Conservation (phyloP, 495 filamentous ascomycete genomes). For the Trichoderma virens region DNA sequence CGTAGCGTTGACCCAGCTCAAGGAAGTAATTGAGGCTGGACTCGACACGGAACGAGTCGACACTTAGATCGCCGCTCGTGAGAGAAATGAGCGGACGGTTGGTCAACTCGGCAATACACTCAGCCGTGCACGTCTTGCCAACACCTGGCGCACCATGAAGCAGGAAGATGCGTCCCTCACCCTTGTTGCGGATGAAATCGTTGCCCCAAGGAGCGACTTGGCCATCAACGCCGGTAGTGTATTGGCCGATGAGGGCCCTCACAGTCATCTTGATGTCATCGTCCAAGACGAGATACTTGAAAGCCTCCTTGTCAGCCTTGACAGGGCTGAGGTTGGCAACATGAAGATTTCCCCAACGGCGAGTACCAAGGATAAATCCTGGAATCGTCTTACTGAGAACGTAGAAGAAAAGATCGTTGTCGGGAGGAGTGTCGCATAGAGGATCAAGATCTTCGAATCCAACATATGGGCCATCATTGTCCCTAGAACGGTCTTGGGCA, state of each 20-base stretch:
- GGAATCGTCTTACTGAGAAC: slow-evolving; percentile 26
- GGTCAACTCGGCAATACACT: slow-evolving; percentile 33
- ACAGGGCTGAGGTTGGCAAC: slow-evolving; percentile 17
- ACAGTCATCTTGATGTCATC: slow-evolving; percentile 32
- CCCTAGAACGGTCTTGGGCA: background rate
- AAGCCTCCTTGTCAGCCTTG: slow-evolving; percentile 23
- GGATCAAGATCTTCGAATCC: slow-evolving; percentile 30
- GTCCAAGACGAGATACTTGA: slow-evolving; percentile 34
- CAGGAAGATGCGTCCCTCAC: slow-evolving; percentile 43
- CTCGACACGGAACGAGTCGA: slow-evolving; percentile 25
- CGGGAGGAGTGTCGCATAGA: slow-evolving; percentile 18
- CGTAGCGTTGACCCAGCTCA: slow-evolving; percentile 33
- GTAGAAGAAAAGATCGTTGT: slow-evolving; percentile 26
- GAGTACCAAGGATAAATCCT: slow-evolving; percentile 30
- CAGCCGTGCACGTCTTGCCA: slow-evolving; percentile 43
- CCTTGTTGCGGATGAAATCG: slow-evolving; percentile 40
- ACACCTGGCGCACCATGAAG: slow-evolving; percentile 47
- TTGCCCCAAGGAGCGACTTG: slow-evolving; percentile 25
- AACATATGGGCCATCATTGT: slow-evolving; percentile 21
- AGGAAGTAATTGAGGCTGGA: slow-evolving; percentile 32
- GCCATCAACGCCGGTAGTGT: slow-evolving; percentile 27
- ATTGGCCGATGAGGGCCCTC: slow-evolving; percentile 32
- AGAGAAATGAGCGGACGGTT: slow-evolving; percentile 30
- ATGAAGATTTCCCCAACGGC: slow-evolving; percentile 29
- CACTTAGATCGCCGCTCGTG: slow-evolving; percentile 30